Evolutionary conservation across 2,329 filamentous ascomycete species (phyloP), one percentile per base, ranked within the genome.

Genomic region (Cladosporium sp.): DNA sequence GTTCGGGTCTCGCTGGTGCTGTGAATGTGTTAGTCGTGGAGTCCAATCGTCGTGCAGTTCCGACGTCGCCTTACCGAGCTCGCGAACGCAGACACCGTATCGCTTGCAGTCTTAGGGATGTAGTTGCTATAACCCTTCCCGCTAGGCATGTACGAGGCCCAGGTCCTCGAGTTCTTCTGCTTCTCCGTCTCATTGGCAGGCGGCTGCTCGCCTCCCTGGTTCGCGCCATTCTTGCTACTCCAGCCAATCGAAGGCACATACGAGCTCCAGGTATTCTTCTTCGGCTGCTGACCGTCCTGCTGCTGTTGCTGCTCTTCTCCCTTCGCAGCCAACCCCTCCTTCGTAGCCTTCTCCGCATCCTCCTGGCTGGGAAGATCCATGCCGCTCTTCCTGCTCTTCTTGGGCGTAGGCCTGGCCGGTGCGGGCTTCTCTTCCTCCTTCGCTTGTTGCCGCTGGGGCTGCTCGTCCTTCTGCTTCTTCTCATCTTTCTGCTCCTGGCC

Each of bases 111-210:
- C 55, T 74, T 71, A 4, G 75, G 75, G 5, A 77, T 68, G 53
- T 77, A 77, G 46, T 66, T 73, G 11, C 70, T 72, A 61, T 75
- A 75, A 4, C 72, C 72, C 52, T 76, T 70, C 9, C 75, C 74
- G 9, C 72, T 72, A 1, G 72, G 72, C 44, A 77, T 66, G 56
- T 76, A 77, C 0, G 71, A 72, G 1, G 67, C 68, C 75, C 75
- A 77, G 42, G 70, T 71, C 56, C 69, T 60, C 1, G 66, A 65
- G 44, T 68, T 63, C 58, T 69, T 66, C 55, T 65, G 59, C 46
- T 63, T 60, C 48, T 66, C 57, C 28, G 66, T 67, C 49, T 66
- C 62, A 13, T 60, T 52, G 18, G 61, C 58, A 42, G 44, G 11
- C 53, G 31, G 18, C 54, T 46, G 10, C 46, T 55, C 9, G 44